Percentiles rank a stretch among this genome's conserved stretches.
These are phyloP conservation scores for Phycomyces nitens DNA, from an alignment of 192 early-diverging fungal genomes.

Conservation along the genomic window DNA sequence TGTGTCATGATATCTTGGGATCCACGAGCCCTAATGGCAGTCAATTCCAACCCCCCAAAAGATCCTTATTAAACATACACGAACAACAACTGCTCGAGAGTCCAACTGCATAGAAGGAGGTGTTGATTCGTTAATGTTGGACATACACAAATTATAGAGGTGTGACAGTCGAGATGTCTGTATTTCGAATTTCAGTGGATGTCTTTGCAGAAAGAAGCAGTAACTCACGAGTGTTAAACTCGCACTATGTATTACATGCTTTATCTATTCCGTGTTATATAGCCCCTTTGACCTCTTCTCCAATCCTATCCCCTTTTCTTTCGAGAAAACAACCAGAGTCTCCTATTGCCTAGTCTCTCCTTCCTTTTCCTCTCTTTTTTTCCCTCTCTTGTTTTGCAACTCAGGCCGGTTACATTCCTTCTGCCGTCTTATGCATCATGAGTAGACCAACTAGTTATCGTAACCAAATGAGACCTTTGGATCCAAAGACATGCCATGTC, in stretches of 20 bases:
- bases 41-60: too few relatives aligned
- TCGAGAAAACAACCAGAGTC: not conserved
- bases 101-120: too few relatives aligned
- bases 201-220: conserved; percentile 9
- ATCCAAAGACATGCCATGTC: not conserved
- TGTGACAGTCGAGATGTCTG: not conserved
- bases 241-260: not conserved
- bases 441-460: not conserved
- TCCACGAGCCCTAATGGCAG: too few relatives aligned
- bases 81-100: too few relatives aligned
- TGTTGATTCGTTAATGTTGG: too few relatives aligned
- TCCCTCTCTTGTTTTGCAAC: not conserved
- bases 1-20: too few relatives aligned
- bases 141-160: not conserved
- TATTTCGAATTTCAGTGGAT: conserved; percentile 1
- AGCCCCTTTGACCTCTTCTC: not conserved
- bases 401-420: not conserved
- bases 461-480: not conserved
- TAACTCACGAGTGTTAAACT: conserved; percentile 1
- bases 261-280: not conserved
- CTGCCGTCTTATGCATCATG: not conserved
- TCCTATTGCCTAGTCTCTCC: not conserved
- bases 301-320: conserved; percentile 1
- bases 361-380: conserved; percentile 8
- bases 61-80: too few relatives aligned